Conservation (phyloP, 2,329 filamentous ascomycete species). For the Microdochium nivale region DNA sequence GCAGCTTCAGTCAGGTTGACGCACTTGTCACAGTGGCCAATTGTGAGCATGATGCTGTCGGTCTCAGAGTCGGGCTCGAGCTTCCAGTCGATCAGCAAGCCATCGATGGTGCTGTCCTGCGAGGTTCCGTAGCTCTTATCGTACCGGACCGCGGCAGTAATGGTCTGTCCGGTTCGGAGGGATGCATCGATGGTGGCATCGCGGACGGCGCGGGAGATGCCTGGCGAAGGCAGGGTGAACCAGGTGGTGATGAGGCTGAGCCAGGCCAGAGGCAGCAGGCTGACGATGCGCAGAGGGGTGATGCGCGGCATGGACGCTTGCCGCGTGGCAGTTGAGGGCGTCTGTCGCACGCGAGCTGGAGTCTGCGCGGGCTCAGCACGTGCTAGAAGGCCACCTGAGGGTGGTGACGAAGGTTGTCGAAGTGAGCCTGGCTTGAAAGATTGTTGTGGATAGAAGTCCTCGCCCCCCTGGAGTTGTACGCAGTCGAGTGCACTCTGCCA, state of each 20-base stretch:
- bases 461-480: too few relatives aligned
- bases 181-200: constrained; percentile 1
- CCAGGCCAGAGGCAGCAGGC: constrained; percentile 6
- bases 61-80: constrained; percentile 1
- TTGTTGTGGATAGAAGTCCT: too few relatives aligned
- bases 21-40: not conserved
- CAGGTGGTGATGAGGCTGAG: constrained; percentile 6
- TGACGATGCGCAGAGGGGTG: constrained; percentile 4
- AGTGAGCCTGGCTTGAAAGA: too few relatives aligned
- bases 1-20: constrained; percentile 2
- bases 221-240: constrained; percentile 5
- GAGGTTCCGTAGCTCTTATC: not conserved
- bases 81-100: constrained; percentile 4
- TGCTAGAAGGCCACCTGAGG: too few relatives aligned
- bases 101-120: not conserved
- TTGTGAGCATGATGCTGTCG: constrained; percentile 1
- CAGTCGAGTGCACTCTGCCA: too few relatives aligned
- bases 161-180: constrained; percentile 1
- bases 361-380: too few relatives aligned
- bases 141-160: constrained; percentile 2
- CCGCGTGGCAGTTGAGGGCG: not conserved
- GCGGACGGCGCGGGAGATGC: not conserved
- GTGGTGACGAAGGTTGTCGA: too few relatives aligned
- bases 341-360: too few relatives aligned
- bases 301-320: constrained; percentile 4